These are phyloP conservation scores for Moricandia moricandioides DNA, from an alignment of 345 rosid genomes.

Conservation along the genomic window DNA sequence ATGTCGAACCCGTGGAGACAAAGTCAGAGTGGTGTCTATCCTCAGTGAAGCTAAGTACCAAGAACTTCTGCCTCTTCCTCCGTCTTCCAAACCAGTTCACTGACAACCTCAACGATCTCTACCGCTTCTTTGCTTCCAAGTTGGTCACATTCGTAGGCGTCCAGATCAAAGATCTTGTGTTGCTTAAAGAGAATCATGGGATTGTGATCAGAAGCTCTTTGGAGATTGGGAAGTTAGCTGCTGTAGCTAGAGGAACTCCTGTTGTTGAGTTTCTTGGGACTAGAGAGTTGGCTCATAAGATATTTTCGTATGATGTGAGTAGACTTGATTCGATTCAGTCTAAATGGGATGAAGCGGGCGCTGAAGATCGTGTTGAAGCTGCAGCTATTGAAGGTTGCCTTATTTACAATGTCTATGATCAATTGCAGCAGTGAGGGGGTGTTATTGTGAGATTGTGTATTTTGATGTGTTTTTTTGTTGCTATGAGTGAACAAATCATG, in stretches of 20 bases:
- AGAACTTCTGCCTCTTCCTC: conserved; percentile 33
- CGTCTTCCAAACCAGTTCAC: conserved; percentile 19
- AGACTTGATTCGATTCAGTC: conserved; percentile 36
- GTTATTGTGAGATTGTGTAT: neutral
- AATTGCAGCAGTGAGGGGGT: conserved; percentile 22
- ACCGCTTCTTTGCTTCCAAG: conserved; percentile 41
- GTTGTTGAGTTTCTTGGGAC: conserved; percentile 35
- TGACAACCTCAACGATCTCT: conserved; percentile 34
- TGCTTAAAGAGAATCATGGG: conserved; percentile 33
- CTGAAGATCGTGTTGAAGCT: conserved; percentile 38
- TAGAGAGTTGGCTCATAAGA: conserved; percentile 34
- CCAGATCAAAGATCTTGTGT: conserved; percentile 31
- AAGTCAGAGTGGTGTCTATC: conserved; percentile 27
- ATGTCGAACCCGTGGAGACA: neutral
- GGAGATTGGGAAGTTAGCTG: conserved; percentile 40
- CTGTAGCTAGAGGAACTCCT: conserved; percentile 27
- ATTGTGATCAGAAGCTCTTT: conserved; percentile 35
- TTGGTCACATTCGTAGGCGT: conserved; percentile 35
- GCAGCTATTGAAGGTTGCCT: conserved; percentile 41
- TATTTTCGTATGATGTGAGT: conserved; percentile 36
- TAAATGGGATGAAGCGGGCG: conserved; percentile 32
- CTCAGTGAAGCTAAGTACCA: conserved; percentile 35
- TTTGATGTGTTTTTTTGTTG: too few relatives aligned
- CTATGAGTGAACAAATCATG: too few relatives aligned
- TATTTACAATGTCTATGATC: conserved; percentile 36